Evolutionary conservation across 2,329 filamentous ascomycete genomes (phyloP).

Genomic region (Cercospora canescens): DNA sequence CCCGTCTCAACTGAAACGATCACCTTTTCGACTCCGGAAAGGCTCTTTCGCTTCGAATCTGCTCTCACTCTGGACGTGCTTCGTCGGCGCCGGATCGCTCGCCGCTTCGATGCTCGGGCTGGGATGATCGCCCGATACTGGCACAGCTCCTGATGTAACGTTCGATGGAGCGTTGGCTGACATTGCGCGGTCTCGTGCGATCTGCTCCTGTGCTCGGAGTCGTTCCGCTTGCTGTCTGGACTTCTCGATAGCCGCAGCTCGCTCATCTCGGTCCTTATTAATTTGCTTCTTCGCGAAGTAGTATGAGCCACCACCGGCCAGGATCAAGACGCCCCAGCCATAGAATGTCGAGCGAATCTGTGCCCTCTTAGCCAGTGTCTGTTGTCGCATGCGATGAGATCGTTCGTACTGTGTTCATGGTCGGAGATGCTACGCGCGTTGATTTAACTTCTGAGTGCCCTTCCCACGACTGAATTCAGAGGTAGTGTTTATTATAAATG

Average conservation of each 20-base stretch:
- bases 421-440: neutral
- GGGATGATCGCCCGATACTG: constrained; percentile 17
- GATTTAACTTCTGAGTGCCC: neutral
- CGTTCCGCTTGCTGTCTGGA: constrained; percentile 39
- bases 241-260: constrained; percentile 70
- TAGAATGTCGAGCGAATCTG: constrained; percentile 54
- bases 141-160: constrained; percentile 33
- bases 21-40: constrained; percentile 77
- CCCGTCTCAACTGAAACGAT: constrained; percentile 63
- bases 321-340: constrained; percentile 87
- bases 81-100: constrained; percentile 77
- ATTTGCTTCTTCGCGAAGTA: constrained; percentile 94
- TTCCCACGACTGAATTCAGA: neutral
- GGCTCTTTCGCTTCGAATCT: constrained; percentile 83
- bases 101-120: constrained; percentile 23
- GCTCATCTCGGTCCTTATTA: constrained; percentile 79
- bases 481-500: neutral
- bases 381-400: neutral
- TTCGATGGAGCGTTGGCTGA: constrained; percentile 33
- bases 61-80: constrained; percentile 76
- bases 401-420: constrained; percentile 1
- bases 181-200: constrained; percentile 16
- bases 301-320: constrained; percentile 88
- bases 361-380: neutral
- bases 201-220: constrained; percentile 27